Percentiles rank a stretch among this genome's conserved stretches.
These are phyloP conservation scores for Capsicum rhomboideum DNA, from an alignment of 257 asterid species.

Conservation along the genomic window DNA sequence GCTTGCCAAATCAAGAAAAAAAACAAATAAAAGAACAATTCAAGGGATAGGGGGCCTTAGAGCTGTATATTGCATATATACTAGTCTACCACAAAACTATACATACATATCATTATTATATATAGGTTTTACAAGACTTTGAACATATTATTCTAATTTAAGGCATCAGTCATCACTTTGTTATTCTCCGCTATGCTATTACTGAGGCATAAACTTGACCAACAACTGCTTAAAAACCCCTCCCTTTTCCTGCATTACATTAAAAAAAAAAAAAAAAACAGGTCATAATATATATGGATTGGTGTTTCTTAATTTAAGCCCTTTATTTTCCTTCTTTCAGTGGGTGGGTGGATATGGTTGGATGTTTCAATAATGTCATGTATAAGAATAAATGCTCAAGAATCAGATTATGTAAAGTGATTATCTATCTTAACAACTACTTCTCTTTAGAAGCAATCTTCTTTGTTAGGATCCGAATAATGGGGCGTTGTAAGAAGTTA, in stretches of 20 bases:
- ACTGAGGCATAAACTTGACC: constrained; percentile 21
- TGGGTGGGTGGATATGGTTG: background rate
- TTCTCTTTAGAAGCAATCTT: background rate
- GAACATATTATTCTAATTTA: background rate
- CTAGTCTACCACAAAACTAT: background rate
- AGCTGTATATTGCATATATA: background rate
- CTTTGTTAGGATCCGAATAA: too few species aligned
- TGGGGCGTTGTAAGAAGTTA: too few species aligned
- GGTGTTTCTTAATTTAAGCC: background rate
- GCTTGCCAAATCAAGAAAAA: background rate
- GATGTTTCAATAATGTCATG: background rate
- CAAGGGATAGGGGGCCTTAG: background rate
- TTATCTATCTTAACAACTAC: background rate
- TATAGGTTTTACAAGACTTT: background rate
- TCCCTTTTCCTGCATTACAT: constrained; percentile 36
- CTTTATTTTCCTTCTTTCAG: background rate
- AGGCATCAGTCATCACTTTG: background rate
- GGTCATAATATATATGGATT: background rate
- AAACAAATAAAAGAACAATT: background rate
- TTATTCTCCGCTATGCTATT: constrained; percentile 14
- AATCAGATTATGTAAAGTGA: background rate
- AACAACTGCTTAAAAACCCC: constrained; percentile 26
- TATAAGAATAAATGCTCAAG: background rate
- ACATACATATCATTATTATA: background rate
- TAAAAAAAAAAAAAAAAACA: background rate